phyloP scores from a whole-genome alignment of 1,284 basidiomycete species.

The Xanthoconium separans region DNA sequence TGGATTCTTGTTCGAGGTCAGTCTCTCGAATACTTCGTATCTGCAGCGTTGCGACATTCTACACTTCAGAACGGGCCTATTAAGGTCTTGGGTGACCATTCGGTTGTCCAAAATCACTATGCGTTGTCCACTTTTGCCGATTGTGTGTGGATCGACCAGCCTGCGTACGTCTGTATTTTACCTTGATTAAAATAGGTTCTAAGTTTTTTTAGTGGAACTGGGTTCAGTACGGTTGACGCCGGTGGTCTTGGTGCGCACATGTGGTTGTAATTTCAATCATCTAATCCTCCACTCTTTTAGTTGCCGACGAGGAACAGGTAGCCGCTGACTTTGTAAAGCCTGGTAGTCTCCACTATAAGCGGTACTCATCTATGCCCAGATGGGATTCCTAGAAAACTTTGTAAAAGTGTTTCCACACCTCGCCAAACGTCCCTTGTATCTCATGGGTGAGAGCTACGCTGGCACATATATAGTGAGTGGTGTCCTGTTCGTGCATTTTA shows the following conservation, averaged over 20 bases:
- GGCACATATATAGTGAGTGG: conserved; percentile 58
- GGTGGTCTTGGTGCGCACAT: conserved; percentile 49
- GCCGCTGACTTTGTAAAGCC: conserved; percentile 63
- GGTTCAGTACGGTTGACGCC: conserved; percentile 62
- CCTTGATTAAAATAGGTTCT: too few relatives aligned
- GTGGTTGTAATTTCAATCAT: not conserved
- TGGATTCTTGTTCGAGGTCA: conserved; percentile 64
- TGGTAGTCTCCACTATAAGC: not conserved
- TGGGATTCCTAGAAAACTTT: conserved; percentile 63
- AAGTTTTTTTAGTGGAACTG: conserved; percentile 46
- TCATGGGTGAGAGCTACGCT: conserved; percentile 69
- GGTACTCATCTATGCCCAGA: conserved; percentile 35
- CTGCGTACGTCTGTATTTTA: conserved; percentile 47
- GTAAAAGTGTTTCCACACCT: conserved; percentile 67
- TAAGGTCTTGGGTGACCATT: conserved; percentile 48
- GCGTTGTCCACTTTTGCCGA: conserved; percentile 65
- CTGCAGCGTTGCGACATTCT: conserved; percentile 19
- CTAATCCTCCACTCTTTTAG: conserved; percentile 33
- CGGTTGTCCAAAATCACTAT: conserved; percentile 46
- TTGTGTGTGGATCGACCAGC: conserved; percentile 70
- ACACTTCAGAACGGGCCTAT: conserved; percentile 63
- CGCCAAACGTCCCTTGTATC: conserved; percentile 54
- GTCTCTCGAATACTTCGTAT: not conserved
- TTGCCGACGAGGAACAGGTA: conserved; percentile 63
- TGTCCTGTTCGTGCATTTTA: not conserved